These are phyloP conservation scores for Rhizopogon rudus DNA, from an alignment of 768 basidiomycete genomes.

Conservation along the genomic window DNA sequence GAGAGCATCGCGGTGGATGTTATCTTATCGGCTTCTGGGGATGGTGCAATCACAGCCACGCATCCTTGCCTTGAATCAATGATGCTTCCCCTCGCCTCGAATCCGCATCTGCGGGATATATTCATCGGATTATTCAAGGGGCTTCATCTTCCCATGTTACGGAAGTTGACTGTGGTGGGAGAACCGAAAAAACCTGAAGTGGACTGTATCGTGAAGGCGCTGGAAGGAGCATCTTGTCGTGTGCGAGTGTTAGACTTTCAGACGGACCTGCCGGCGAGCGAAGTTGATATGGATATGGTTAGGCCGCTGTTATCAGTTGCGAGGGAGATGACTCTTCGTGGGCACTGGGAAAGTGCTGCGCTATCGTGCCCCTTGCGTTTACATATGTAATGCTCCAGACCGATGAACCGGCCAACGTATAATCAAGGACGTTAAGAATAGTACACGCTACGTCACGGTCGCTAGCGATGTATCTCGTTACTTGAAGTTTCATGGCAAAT, in stretches of 20 bases:
- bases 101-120: neutral
- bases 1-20: neutral
- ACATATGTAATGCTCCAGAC: no score
- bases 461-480: no score
- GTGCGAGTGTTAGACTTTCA: neutral
- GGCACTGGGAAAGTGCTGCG: neutral
- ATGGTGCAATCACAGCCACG: neutral
- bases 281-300: neutral
- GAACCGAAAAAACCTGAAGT: neutral
- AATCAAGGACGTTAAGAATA: no score
- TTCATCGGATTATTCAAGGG: neutral
- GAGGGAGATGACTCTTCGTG: neutral
- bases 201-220: neutral
- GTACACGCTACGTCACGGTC: no score
- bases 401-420: no score
- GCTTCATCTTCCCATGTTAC: neutral
- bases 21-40: neutral
- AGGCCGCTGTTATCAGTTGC: neutral
- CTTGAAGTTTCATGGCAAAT: no score
- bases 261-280: neutral
- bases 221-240: neutral
- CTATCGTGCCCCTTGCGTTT: no score
- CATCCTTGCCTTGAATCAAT: neutral
- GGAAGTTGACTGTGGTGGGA: neutral
- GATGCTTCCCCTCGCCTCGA: neutral